Evolutionary conservation across 169 alveolate species (phyloP).

Genomic region (Amoebophrya sp.): DNA sequence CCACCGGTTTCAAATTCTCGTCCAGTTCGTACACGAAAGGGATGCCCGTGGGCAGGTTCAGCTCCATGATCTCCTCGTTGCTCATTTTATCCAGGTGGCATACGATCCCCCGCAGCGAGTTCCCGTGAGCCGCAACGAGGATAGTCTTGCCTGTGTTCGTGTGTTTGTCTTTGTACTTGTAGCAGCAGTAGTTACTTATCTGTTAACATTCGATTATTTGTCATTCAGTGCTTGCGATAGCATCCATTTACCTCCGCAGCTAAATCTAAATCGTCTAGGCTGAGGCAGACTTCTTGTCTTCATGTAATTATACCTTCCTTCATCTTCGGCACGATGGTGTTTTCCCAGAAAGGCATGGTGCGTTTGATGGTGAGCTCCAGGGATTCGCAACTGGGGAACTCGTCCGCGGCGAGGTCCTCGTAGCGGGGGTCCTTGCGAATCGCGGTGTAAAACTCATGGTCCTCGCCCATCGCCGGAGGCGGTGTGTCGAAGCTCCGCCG

Average conservation of each 20-base stretch:
- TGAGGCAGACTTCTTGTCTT: no score
- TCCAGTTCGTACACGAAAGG: constrained; percentile 85
- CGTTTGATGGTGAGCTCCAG: constrained; percentile 75
- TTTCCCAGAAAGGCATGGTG: constrained; percentile 82
- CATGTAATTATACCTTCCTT: constrained; percentile 52
- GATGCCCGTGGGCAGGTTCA: constrained; percentile 86
- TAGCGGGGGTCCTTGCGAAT: constrained; percentile 55
- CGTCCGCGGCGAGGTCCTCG: constrained; percentile 58
- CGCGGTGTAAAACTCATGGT: constrained; percentile 73
- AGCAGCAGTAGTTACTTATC: no score
- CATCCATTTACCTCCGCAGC: no score
- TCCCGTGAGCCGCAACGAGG: constrained; percentile 80
- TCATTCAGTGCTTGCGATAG: no score
- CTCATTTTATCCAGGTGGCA: constrained; percentile 75
- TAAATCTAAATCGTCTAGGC: no score
- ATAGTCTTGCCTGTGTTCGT: background rate
- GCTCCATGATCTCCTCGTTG: constrained; percentile 72
- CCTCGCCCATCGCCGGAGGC: constrained; percentile 75
- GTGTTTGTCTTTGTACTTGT: no score
- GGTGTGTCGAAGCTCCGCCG: constrained; percentile 87
- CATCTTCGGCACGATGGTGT: constrained; percentile 71
- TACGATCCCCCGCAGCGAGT: constrained; percentile 82
- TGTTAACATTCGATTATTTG: no score
- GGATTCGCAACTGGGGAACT: constrained; percentile 78
- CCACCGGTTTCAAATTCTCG: constrained; percentile 56